phyloP scores from a whole-genome alignment of 1,139 yeast genomes.

The Nakaseomyces kungkrabaensis region DNA sequence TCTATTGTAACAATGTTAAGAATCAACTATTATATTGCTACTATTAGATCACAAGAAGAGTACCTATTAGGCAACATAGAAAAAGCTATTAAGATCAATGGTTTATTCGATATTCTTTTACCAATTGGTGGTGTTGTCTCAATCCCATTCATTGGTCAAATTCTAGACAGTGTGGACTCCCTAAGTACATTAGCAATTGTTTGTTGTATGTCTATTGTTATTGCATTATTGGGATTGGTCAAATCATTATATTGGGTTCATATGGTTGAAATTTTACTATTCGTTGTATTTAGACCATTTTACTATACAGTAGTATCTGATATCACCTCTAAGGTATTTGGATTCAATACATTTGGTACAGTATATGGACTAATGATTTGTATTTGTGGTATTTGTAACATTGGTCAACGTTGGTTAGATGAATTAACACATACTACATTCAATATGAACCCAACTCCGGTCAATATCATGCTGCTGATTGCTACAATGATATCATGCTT shows the following conservation, averaged over 20 bases:
- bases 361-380: slow-evolving; percentile 84
- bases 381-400: slow-evolving; percentile 67
- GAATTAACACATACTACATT: slow-evolving; percentile 56
- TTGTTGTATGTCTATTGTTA: slow-evolving; percentile 42
- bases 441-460: slow-evolving; percentile 68
- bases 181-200: slow-evolving; percentile 47
- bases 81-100: slow-evolving; percentile 50
- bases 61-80: slow-evolving; percentile 49
- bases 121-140: slow-evolving; percentile 82
- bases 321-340: slow-evolving; percentile 85
- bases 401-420: slow-evolving; percentile 63
- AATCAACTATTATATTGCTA: slow-evolving; percentile 85
- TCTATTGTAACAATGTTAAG: slow-evolving; percentile 83
- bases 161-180: slow-evolving; percentile 66
- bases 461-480: slow-evolving; percentile 46
- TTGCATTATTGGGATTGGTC: slow-evolving; percentile 61
- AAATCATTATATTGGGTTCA: slow-evolving; percentile 44
- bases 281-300: slow-evolving; percentile 85
- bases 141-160: slow-evolving; percentile 77
- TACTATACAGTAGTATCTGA: slow-evolving; percentile 89
- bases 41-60: slow-evolving; percentile 68
- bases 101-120: slow-evolving; percentile 71
- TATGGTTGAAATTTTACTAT: slow-evolving; percentile 51
- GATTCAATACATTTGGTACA: slow-evolving; percentile 83
- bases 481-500: slow-evolving; percentile 10